These are phyloP conservation scores for Scedosporium aurantiacum DNA, from an alignment of 2,329 filamentous ascomycete species.

Conservation along the genomic window DNA sequence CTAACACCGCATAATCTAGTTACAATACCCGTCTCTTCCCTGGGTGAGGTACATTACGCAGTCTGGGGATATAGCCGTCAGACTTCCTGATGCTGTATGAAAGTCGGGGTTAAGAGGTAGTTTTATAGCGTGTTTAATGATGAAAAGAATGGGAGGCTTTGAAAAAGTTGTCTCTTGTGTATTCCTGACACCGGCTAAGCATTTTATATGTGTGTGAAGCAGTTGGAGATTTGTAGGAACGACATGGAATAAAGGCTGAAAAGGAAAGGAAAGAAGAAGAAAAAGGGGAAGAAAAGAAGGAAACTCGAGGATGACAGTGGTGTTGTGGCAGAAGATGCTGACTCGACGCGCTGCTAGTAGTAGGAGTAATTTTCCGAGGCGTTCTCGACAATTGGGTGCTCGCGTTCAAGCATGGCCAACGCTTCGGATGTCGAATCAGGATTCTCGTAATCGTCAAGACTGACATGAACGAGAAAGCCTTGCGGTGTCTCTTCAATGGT, in stretches of 20 bases:
- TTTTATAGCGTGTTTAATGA: not conserved
- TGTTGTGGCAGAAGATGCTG: no score
- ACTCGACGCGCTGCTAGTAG: no score
- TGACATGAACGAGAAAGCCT: not conserved
- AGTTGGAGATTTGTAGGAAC: not conserved
- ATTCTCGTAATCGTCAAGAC: not conserved
- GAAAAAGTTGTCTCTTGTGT: not conserved
- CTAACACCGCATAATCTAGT: slow-evolving; percentile 32
- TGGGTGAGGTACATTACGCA: slow-evolving; percentile 99
- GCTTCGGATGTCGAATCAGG: no score
- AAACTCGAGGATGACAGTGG: no score
- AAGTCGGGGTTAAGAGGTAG: not conserved
- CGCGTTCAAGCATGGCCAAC: no score
- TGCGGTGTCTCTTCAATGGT: not conserved
- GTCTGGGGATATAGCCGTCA: slow-evolving; percentile 89
- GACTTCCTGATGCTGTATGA: slow-evolving; percentile 81
- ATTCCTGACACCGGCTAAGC: not conserved
- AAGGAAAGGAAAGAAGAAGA: no score
- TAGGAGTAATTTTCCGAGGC: no score
- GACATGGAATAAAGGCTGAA: no score
- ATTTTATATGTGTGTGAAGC: not conserved
- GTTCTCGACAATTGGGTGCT: no score
- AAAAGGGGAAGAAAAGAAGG: no score
- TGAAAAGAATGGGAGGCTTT: not conserved
- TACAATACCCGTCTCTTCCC: slow-evolving; percentile 94